These are phyloP conservation scores for Chloromonas sp. DNA, from an alignment of 163 green algal genomes.

Conservation along the genomic window DNA sequence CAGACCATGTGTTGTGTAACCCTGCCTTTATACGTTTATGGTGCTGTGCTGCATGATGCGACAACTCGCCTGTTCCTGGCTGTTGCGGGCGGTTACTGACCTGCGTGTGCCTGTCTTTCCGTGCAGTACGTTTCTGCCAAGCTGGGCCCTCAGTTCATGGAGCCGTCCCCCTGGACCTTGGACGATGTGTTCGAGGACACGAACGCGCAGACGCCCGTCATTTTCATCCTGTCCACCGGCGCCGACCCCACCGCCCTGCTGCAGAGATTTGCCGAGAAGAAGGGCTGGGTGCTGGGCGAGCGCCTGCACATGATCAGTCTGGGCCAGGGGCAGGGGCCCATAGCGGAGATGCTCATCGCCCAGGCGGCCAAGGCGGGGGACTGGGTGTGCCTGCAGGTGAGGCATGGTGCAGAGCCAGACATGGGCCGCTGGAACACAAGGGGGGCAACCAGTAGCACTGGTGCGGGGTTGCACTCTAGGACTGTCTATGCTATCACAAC, in stretches of 20 bases:
- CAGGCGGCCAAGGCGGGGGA: constrained; percentile 57
- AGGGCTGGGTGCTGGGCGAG: constrained; percentile 52
- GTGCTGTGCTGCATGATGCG: too few species aligned
- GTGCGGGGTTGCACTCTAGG: too few species aligned
- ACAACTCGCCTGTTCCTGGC: too few species aligned
- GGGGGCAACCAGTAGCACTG: too few species aligned
- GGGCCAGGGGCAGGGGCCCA: constrained; percentile 68
- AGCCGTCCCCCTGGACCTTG: constrained; percentile 64
- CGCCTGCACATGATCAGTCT: constrained; percentile 69
- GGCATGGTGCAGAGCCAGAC: background rate
- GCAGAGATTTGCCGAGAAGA: constrained; percentile 66
- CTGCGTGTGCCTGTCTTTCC: background rate
- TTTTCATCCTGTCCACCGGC: constrained; percentile 77
- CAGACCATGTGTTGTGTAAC: too few species aligned
- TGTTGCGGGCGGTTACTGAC: background rate
- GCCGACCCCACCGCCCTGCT: constrained; percentile 74
- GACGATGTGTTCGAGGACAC: constrained; percentile 75
- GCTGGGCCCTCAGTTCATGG: constrained; percentile 45
- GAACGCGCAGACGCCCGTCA: constrained; percentile 57
- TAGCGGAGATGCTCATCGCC: constrained; percentile 68
- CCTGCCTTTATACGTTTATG: too few species aligned
- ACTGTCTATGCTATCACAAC: too few species aligned
- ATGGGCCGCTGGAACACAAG: too few species aligned
- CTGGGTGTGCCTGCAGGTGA: constrained; percentile 66
- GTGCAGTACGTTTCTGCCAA: constrained; percentile 42